A percentile compares a stretch with the other conserved stretches of the same genome.
Conservation (phyloP, 495 filamentous ascomycete species). For the Lasiosphaeriaceae sp. region DNA sequence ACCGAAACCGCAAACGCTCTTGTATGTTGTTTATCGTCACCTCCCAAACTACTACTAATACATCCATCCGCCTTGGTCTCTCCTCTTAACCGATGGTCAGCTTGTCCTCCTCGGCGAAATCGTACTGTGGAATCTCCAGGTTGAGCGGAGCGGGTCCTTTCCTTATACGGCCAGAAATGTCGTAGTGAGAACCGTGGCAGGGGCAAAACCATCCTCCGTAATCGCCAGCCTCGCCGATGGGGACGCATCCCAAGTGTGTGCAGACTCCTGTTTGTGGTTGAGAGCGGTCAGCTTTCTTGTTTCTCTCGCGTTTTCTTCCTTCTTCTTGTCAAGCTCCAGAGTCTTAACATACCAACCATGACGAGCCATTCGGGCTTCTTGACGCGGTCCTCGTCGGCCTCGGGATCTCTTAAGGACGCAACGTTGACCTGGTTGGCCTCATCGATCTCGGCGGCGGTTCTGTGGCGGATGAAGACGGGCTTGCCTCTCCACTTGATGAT, state of each 20-base stretch:
- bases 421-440: slow-evolving; percentile 78
- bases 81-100: slow-evolving; percentile 71
- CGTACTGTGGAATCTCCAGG: slow-evolving; percentile 89
- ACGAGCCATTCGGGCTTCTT: slow-evolving; percentile 98
- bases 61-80: slow-evolving; percentile 2
- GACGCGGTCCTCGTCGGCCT: slow-evolving; percentile 86
- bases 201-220: slow-evolving; percentile 99
- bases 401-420: slow-evolving; percentile 79
- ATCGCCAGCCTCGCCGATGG: slow-evolving; percentile 97
- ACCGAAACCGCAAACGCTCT: slow-evolving; percentile 8
- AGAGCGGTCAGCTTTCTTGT: neutral
- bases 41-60: slow-evolving; percentile 13
- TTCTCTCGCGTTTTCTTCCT: slow-evolving; percentile 9
- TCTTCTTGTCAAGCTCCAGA: neutral
- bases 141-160: slow-evolving; percentile 96
- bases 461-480: slow-evolving; percentile 99
- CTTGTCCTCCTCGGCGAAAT: slow-evolving; percentile 74
- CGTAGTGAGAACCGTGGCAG: slow-evolving; percentile 99
- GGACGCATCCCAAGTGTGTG: slow-evolving; percentile 98
- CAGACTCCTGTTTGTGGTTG: slow-evolving; percentile 68
- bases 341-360: slow-evolving; percentile 78
- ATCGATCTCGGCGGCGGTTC: slow-evolving; percentile 79
- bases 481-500: slow-evolving; percentile 99
- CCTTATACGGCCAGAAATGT: slow-evolving; percentile 94
- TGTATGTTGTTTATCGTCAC: neutral